Evolutionary conservation across 1,284 basidiomycete species (phyloP).

Genomic region (Naganishia albida): DNA sequence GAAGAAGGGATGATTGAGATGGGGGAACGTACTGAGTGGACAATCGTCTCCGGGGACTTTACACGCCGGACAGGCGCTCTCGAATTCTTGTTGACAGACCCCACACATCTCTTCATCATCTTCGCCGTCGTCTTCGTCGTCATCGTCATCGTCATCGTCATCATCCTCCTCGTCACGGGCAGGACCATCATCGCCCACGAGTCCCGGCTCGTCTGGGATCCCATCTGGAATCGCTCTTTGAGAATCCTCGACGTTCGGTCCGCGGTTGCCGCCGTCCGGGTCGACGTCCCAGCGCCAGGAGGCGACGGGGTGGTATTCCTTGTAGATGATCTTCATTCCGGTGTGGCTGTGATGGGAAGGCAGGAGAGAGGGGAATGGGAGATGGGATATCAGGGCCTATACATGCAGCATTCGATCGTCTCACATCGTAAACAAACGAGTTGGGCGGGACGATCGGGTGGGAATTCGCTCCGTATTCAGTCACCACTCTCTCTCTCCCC

Average conservation of each 20-base stretch:
- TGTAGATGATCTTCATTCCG: constrained; percentile 53
- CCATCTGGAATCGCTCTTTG: constrained; percentile 1
- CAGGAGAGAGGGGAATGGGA: not conserved
- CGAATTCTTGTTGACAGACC: constrained; percentile 86
- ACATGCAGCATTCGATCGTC: not conserved
- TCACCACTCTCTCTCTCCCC: too few relatives aligned
- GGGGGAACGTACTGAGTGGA: constrained; percentile 72
- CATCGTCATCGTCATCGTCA: constrained; percentile 59
- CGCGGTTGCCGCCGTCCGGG: constrained; percentile 37
- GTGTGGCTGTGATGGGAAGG: not conserved
- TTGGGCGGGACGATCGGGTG: too few relatives aligned
- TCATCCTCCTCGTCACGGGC: constrained; percentile 62
- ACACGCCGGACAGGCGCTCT: constrained; percentile 88
- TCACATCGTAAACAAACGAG: too few relatives aligned
- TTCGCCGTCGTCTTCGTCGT: constrained; percentile 57
- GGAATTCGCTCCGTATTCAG: too few relatives aligned
- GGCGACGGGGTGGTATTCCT: constrained; percentile 49
- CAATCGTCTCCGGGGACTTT: constrained; percentile 96
- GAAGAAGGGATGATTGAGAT: not conserved
- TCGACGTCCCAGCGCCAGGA: constrained; percentile 54
- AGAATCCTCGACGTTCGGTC: not conserved
- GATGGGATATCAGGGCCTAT: not conserved
- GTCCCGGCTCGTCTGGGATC: constrained; percentile 25
- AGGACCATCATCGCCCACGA: constrained; percentile 45
- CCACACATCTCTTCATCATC: constrained; percentile 87